Evolutionary conservation across 2,329 filamentous ascomycete genomes (phyloP).

Genomic region (Ophiostoma angusticollis): DNA sequence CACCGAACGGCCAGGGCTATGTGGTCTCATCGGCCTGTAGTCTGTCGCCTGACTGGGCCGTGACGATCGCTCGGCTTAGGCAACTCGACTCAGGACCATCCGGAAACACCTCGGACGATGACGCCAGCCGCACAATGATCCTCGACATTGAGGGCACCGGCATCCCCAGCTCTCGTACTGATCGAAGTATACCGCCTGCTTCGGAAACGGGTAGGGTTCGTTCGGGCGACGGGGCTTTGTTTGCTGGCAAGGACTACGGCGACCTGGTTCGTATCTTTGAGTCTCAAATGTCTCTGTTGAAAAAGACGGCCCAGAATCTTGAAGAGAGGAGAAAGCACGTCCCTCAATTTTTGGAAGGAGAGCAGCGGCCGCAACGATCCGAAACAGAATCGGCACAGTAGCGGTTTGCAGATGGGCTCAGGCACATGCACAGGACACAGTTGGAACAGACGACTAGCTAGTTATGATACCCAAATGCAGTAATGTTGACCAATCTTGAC

Average conservation of each 20-base stretch:
- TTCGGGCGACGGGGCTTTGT: background rate
- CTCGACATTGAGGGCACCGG: conserved; percentile 47
- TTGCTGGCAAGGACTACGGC: conserved; percentile 30
- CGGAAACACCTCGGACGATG: conserved; percentile 19
- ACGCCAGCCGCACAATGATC: conserved; percentile 37
- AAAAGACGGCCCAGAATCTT: conserved; percentile 39
- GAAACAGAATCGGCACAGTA: too few species aligned
- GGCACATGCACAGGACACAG: too few species aligned
- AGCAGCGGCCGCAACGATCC: background rate
- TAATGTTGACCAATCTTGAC: too few species aligned
- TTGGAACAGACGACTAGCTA: too few species aligned
- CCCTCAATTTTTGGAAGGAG: background rate
- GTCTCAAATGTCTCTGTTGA: conserved; percentile 40
- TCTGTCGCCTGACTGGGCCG: conserved; percentile 60
- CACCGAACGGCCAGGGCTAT: conserved; percentile 28
- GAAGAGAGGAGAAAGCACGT: conserved; percentile 25
- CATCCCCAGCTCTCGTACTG: too few species aligned
- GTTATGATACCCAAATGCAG: too few species aligned
- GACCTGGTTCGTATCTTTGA: conserved; percentile 44
- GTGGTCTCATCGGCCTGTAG: conserved; percentile 57
- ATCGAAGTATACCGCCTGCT: background rate
- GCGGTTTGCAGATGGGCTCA: too few species aligned
- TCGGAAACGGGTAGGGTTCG: background rate
- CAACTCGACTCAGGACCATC: conserved; percentile 25
- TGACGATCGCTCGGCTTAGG: conserved; percentile 33